Conservation (phyloP, 1,284 basidiomycete species). For the Gastroboletus turbinatus region DNA sequence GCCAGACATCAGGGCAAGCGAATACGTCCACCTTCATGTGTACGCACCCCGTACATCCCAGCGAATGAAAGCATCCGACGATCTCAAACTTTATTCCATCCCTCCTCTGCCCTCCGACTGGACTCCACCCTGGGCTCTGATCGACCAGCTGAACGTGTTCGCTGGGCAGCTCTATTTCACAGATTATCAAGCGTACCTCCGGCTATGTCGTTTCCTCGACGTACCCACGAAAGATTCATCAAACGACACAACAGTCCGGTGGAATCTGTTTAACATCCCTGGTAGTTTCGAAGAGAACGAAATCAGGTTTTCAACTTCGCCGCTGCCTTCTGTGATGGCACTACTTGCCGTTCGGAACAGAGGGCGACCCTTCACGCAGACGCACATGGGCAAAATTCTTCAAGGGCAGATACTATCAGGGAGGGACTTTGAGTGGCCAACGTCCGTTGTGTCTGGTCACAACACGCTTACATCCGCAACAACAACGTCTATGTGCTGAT, state of each 20-base stretch:
- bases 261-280: background rate
- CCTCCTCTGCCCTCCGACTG: conserved; percentile 20
- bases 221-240: background rate
- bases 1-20: conserved; percentile 31
- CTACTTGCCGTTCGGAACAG: background rate
- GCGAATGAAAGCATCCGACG: conserved; percentile 37
- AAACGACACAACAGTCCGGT: background rate
- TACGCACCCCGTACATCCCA: conserved; percentile 39
- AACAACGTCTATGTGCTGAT: background rate
- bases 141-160: background rate
- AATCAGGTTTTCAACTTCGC: background rate
- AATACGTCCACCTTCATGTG: conserved; percentile 38
- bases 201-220: background rate
- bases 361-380: background rate
- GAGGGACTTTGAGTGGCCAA: background rate
- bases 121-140: background rate
- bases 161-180: background rate
- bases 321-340: background rate
- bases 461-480: too few species aligned
- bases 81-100: conserved; percentile 37
- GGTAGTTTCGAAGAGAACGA: background rate
- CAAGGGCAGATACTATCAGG: background rate
- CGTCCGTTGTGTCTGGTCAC: too few species aligned
- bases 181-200: conserved; percentile 25
- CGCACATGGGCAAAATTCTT: conserved; percentile 9